Conservation (phyloP, 768 basidiomycete genomes). For the Panus rudis region DNA sequence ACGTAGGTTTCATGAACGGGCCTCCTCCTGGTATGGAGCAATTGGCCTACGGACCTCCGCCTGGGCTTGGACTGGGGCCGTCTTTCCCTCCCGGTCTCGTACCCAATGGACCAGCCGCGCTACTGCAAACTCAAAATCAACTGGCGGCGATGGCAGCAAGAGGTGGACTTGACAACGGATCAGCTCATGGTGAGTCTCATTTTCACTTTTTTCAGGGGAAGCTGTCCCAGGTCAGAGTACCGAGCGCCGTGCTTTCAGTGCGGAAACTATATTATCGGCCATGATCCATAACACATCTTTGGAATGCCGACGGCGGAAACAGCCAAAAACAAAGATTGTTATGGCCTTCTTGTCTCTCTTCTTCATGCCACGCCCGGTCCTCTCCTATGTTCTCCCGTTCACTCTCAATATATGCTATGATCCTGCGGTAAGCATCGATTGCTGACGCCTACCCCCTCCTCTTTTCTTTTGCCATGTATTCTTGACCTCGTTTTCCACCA, state of each 20-base stretch:
- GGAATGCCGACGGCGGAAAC: constrained; percentile 10
- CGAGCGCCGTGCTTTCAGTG: constrained; percentile 88
- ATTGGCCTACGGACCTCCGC: constrained; percentile 46
- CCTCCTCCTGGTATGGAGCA: constrained; percentile 11
- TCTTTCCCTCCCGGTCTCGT: constrained; percentile 35
- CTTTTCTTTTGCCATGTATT: too few relatives aligned
- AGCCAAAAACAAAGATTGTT: too few relatives aligned
- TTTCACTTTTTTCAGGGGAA: constrained; percentile 56
- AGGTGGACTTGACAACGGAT: too few relatives aligned
- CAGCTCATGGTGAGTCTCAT: constrained; percentile 62
- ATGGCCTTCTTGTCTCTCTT: too few relatives aligned
- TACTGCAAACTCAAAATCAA: too few relatives aligned
- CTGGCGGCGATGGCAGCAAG: constrained; percentile 15
- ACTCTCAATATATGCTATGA: neutral
- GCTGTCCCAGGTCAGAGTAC: constrained; percentile 76
- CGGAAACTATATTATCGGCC: constrained; percentile 71
- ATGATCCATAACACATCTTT: constrained; percentile 36
- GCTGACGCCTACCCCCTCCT: neutral
- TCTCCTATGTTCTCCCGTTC: constrained; percentile 14
- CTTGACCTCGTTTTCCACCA: too few relatives aligned
- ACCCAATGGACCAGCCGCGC: too few relatives aligned
- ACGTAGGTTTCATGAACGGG: too few relatives aligned
- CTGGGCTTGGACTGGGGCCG: too few relatives aligned
- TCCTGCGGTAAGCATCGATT: neutral
- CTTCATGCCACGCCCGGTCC: constrained; percentile 19